Conservation (phyloP, 2,329 filamentous ascomycete genomes). For the Fusarium sp. region DNA sequence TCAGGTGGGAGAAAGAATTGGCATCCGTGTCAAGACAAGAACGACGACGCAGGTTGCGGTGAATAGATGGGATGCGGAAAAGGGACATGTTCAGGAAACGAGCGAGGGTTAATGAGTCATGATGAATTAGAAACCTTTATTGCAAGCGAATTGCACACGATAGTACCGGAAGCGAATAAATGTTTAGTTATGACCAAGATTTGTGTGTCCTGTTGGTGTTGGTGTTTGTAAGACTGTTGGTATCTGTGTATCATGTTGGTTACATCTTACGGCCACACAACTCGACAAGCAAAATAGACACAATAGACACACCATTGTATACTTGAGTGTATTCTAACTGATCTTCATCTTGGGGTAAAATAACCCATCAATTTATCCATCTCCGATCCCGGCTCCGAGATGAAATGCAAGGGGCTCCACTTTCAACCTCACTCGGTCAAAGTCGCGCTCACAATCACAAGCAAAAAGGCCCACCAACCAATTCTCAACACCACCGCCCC, state of each 20-base stretch:
- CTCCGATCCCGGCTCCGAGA: constrained; percentile 1
- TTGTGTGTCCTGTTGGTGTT: not conserved
- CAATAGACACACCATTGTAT: not conserved
- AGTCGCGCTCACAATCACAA: not conserved
- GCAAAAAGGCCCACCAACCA: not conserved
- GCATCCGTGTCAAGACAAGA: constrained; percentile 41
- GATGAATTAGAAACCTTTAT: constrained; percentile 4
- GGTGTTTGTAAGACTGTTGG: not conserved
- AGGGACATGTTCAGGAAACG: constrained; percentile 12
- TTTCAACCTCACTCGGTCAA: constrained; percentile 29
- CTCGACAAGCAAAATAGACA: not conserved
- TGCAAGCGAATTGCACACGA: not conserved
- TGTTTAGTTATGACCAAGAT: not conserved
- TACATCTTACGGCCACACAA: not conserved
- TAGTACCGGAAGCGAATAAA: not conserved
- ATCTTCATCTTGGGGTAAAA: not conserved
- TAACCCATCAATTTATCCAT: not conserved
- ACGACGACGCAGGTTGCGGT: constrained; percentile 31
- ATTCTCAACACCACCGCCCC: constrained; percentile 1
- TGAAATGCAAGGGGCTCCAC: constrained; percentile 29
- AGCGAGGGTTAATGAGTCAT: constrained; percentile 17
- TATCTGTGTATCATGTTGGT: not conserved
- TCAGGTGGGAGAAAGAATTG: constrained; percentile 32
- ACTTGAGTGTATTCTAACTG: not conserved
- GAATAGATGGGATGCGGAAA: constrained; percentile 22